Evolutionary conservation across 805 yeast species (phyloP), one percentile per base, ranked within the genome.

Genomic region (Saccharomycopsis sp.): DNA sequence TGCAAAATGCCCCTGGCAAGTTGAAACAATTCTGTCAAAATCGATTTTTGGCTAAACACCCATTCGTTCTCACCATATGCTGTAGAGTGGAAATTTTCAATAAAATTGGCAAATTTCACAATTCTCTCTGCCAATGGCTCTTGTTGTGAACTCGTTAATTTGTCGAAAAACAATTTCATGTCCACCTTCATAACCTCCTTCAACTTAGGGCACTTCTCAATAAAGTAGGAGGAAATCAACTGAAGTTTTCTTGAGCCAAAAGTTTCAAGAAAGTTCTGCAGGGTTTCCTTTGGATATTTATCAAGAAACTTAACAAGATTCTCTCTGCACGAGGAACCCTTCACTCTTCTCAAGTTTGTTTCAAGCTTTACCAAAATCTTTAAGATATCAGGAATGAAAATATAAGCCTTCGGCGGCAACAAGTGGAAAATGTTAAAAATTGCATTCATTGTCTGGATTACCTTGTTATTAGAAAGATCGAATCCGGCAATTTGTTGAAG

Each of bases 391-490:
- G 85, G 89, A 77, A 94, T 76, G 53, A 86, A 92, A 15, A 89
- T 80, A 59, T 77, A 83, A 0, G 98, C 98, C 48, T 85, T 83
- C 2, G 95, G 77, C 0, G 99, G 99, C 23, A 92, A 63, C 48
- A 87, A 65, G 55, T 94, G 95, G 64, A 89, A 92, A 30, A 92
- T 83, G 51, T 89, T 86, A 52, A 92, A 67, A 42, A 92, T 85
- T 0, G 95, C 94, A 50, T 81, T 83, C 34, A 92, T 86, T 30
- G 89, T 83, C 53, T 83, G 81, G 9, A 94, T 83, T 0, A 87
- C 83, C 26, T 77, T 79, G 50, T 88, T 88, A 49, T 76, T 80
- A 23, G 75, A 80, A 42, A 94, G 69, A 45, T 83, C 95, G 50
- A 80, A 85, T 4, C 80, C 78, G 1, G 96, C 79, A 32, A 84